Evolutionary conservation across 2,329 filamentous ascomycete genomes (phyloP), one percentile per base, ranked within the genome.

Genomic region (Huntiella decipiens): DNA sequence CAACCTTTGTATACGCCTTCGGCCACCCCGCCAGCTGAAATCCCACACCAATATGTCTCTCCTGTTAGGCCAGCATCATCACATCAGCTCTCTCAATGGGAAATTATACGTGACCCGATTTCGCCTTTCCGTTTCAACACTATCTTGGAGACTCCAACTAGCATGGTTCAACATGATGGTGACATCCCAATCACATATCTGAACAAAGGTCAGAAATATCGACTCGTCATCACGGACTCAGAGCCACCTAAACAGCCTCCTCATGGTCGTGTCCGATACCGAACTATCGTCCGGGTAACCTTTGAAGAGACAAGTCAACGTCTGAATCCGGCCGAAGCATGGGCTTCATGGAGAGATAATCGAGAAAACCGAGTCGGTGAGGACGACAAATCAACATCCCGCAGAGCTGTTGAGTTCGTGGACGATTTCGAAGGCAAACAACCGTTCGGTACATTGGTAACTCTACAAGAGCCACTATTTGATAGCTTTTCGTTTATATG

Each of bases 111-210:
- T 28, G 22, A 28, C 8, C 22, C 22, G 6, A 28, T 28, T 28
- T 49, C 47, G 5, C 47, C 47, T 56, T 95, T 95, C 57, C 83
- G 91, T 36, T 96, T 84, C 57, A 82, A 91, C 58, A 80, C 84
- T 43, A 91, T 84, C 0, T 64, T 98, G 39, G 92, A 93, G 59
- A 88, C 91, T 1, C 86, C 88, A 3, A 98, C 91, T 0, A 91
- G 91, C 5, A 98, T 96, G 91, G 80, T 92, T 56, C 92, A 82
- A 60, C 78, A 86, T 51, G 63, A 77, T 1, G 82, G 92, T 50
- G 88, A 96, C 59, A 92, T 96, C 17, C 91, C 91, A 0, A 76
- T 96, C n/a, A 95, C 88, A 0, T 98, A 98, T 58, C 72, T 98
- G 13, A 98, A 98, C 65, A 96, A 96, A 62, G 87, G 88, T 17